phyloP scores from a whole-genome alignment of 371 early-diverging fungal genomes.

The Mortierella polycephala region DNA sequence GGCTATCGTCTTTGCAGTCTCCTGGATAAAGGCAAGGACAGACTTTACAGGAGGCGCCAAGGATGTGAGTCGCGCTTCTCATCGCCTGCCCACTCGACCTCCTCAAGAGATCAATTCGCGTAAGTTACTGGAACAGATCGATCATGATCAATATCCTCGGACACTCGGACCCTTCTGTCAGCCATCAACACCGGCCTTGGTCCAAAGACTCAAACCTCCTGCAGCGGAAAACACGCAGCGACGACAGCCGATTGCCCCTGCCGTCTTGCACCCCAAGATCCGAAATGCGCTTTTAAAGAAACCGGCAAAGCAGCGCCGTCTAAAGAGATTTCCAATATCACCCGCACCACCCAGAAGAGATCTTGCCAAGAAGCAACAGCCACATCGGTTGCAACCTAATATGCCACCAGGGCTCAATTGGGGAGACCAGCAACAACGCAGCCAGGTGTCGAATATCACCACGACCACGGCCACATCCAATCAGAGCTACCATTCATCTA shows the following conservation, averaged over 20 bases:
- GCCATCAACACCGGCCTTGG: not conserved
- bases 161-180: slow-evolving; percentile 2
- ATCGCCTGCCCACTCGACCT: slow-evolving; percentile 13
- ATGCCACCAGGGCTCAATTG: not conserved
- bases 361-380: not conserved
- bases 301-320: not conserved
- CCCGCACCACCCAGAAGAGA: slow-evolving; percentile 6
- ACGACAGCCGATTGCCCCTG: not conserved
- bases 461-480: slow-evolving; percentile 18
- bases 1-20: slow-evolving; percentile 13
- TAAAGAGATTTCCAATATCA: not conserved
- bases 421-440: not conserved
- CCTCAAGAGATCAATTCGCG: slow-evolving; percentile 8
- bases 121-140: not conserved
- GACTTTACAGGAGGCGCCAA: slow-evolving; percentile 50
- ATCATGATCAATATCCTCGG: not conserved
- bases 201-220: slow-evolving; percentile 7
- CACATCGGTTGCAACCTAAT: not conserved
- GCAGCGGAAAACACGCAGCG: not conserved
- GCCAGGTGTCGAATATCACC: slow-evolving; percentile 20
- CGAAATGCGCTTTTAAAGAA: too few relatives aligned
- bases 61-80: slow-evolving; percentile 39
- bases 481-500: slow-evolving; percentile 35
- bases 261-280: not conserved
- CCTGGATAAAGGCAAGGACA: slow-evolving; percentile 41